Evolutionary conservation across 2,329 filamentous ascomycete species (phyloP), one percentile per base, ranked within the genome.

Genomic region (Penicillium decumbens): DNA sequence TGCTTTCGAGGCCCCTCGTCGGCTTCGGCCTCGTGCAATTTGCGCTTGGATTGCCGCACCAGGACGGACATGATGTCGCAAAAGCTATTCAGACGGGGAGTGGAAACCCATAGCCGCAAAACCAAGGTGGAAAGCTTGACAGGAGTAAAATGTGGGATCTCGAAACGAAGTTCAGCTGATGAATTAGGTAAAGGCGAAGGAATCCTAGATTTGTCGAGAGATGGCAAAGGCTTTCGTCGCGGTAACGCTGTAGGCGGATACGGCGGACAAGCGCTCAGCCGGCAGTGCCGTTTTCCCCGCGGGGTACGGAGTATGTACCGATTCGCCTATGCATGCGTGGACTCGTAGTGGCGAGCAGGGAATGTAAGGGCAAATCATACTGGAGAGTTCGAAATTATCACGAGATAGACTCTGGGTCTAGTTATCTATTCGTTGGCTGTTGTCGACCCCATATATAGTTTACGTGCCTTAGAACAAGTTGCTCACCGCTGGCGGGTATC

Each of bases 31-130:
- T 23, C 45, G 38, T 60, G 54, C 20, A 66, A 50, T 51, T 67
- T 66, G 53, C 66, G 65, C 50, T 69, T 69, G 23, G 56, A 53
- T 24, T 64, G 64, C 33, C 63, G 62, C 42, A 60, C 61, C 32
- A 68, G 54, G 37, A 66, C 56, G 32, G 67, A 67, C 67, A 69
- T 62, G 47, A 67, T 61, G 50, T 47, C 43, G 47, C 28, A 29
- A 24, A 23, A 3, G 29, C 18, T 15, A 49, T 18, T 39, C 10
- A 10, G 24, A 29, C 20, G 18, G 23, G 41, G 13, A 33, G 43
- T 28, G 30, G 41, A 27, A 30, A 41, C 44, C 50, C 54, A 58
- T 55, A 43, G 43, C 56, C 50, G 50, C 51, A 33, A 39, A 39
- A 46, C 10, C 32, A 37, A 9, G 6, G 27, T 18, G 10, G 38